Base-by-base conservation (phyloP, 306 rosid species). In the Lithocarpus polystachyus region DNA sequence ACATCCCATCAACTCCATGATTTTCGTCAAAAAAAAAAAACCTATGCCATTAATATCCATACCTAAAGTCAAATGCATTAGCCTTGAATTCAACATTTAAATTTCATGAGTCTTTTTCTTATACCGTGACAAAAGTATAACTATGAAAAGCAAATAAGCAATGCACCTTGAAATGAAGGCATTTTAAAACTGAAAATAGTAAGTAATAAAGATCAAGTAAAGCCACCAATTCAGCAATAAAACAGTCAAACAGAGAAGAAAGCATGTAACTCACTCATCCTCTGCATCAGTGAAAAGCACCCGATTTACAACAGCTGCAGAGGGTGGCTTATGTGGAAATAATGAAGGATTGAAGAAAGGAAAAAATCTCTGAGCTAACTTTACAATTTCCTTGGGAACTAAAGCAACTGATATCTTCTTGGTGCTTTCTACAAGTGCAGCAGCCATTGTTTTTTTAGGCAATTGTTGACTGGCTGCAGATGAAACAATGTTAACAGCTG, bases 231-330 rank as follows among this genome's bases (percentile, higher is more conserved):
- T 57, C 24, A 26, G 82, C 59, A 69, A 75, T 74, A 60, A 71
- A 65, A 61, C 54, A 81, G 70, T 65, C 76, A 71, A 33, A 77
- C 52, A 76, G 71, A 73, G 68, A 18, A 68, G 53, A 69, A 77
- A 53, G 77, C 15, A 55, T 77, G 89, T 73, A 80, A 89, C 98
- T 91, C 85, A 96, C 98, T 88, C 98, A 68, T 93, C 98, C 88
- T 96, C 99, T 60, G 96, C 87, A 85, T 96, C 96, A 23, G 99
- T 95, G 84, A 93, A 95, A 79, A 95, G 97, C 57, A 91, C 83
- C 86, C 96, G 83, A 68, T 90, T 93, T 73, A 88, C 89, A 72
- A 89, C 91, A 19, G 91, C 90, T 69, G 96, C 84, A 4, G 87
- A 81, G 68, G 97, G 99, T 86, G 98, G 89, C 88, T 91, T 91